A percentile compares a stretch with the other conserved stretches of the same genome.
Evolutionary conservation across 208 protist genomes (phyloP).

Genomic region (Leishmania arabica): DNA sequence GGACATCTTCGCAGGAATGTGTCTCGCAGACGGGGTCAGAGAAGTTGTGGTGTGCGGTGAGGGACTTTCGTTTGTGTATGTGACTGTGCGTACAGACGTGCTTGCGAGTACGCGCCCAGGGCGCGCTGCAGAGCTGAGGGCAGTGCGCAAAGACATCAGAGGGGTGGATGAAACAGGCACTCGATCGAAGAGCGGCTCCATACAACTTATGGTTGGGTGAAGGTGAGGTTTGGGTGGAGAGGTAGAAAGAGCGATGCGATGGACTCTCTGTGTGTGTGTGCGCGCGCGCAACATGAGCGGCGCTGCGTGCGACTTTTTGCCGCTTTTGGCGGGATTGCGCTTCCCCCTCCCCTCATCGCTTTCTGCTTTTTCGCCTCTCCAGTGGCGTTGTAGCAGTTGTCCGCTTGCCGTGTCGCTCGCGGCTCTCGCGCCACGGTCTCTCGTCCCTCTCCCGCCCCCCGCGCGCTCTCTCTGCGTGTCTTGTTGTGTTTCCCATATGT

Average conservation of each 20-base stretch:
- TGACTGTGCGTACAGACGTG: neutral
- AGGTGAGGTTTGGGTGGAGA: neutral
- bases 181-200: neutral
- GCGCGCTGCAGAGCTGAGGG: neutral
- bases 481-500: neutral
- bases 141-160: neutral
- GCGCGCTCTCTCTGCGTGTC: neutral
- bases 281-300: neutral
- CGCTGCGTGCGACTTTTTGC: neutral
- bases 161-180: neutral
- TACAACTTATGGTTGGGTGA: neutral
- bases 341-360: neutral
- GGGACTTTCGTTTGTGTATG: neutral
- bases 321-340: neutral
- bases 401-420: neutral
- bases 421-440: neutral
- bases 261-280: neutral
- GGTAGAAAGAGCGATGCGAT: neutral
- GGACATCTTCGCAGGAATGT: neutral
- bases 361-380: neutral
- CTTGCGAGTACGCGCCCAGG: neutral
- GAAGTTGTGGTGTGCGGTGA: neutral
- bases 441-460: neutral
- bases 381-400: neutral
- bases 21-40: neutral